phyloP scores from a whole-genome alignment of 2,329 filamentous ascomycete genomes.

The Sarocladium strictum region DNA sequence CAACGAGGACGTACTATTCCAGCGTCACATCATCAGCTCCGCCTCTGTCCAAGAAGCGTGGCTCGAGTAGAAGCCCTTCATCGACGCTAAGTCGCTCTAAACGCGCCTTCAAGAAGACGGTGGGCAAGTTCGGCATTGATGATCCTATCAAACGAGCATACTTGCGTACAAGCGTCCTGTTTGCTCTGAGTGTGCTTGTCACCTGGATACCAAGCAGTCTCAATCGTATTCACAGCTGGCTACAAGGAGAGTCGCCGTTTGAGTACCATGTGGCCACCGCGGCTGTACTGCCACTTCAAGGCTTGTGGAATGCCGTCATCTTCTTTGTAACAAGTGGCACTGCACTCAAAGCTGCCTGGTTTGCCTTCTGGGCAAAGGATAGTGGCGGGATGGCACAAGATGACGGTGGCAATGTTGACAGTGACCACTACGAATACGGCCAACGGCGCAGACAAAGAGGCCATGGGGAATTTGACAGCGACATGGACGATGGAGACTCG shows the following conservation, averaged over 20 bases:
- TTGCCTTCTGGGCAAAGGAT: not conserved
- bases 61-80: not conserved
- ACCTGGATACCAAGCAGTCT: conserved; percentile 63
- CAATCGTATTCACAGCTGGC: conserved; percentile 67
- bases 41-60: not conserved
- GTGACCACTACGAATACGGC: not conserved
- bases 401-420: not conserved
- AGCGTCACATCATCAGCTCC: conserved; percentile 22
- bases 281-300: conserved; percentile 70
- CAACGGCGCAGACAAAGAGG: not conserved
- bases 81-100: not conserved
- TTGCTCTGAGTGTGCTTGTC: conserved; percentile 53
- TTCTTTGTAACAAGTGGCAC: conserved; percentile 61
- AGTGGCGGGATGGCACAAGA: not conserved
- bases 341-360: conserved; percentile 14
- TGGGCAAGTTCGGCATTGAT: conserved; percentile 28
- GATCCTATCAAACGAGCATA: conserved; percentile 57
- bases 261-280: conserved; percentile 63
- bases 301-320: conserved; percentile 74
- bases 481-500: conserved; percentile 25
- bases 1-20: conserved; percentile 26
- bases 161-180: conserved; percentile 54
- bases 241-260: conserved; percentile 48
- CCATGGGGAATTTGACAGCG: conserved; percentile 10
- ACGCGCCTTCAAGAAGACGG: conserved; percentile 5